Evolutionary conservation across 1,139 yeast genomes (phyloP).

Genomic region (Pneumocystis canis): DNA sequence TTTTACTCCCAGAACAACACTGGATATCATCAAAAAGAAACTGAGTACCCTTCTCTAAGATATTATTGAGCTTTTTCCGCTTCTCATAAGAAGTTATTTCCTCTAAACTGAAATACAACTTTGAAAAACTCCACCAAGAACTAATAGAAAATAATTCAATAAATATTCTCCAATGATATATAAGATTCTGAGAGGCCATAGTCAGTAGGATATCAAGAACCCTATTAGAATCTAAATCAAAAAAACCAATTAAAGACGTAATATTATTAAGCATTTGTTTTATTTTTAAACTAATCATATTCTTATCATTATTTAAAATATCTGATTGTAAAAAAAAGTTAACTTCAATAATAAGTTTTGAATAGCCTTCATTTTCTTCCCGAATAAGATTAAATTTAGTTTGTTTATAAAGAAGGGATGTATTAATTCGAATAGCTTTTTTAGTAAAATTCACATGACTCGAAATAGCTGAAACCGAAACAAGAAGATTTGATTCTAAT

Average conservation of each 20-base stretch:
- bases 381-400: slow-evolving; percentile 58
- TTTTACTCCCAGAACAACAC: slow-evolving; percentile 39
- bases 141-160: slow-evolving; percentile 37
- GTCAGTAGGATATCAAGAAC: slow-evolving; percentile 50
- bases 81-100: background rate
- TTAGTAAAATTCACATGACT: background rate
- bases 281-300: slow-evolving; percentile 19
- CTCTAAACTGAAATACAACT: slow-evolving; percentile 4
- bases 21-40: background rate
- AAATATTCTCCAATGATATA: slow-evolving; percentile 34
- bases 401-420: slow-evolving; percentile 42
- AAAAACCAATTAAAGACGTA: slow-evolving; percentile 54
- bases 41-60: slow-evolving; percentile 22
- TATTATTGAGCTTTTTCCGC: slow-evolving; percentile 1
- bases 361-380: slow-evolving; percentile 71
- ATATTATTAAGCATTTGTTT: slow-evolving; percentile 38
- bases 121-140: slow-evolving; percentile 44
- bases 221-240: slow-evolving; percentile 60
- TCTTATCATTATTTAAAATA: slow-evolving; percentile 14
- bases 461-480: background rate
- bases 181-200: slow-evolving; percentile 34
- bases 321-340: background rate
- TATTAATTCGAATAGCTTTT: slow-evolving; percentile 15
- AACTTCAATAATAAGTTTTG: slow-evolving; percentile 49
- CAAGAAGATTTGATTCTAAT: background rate